A percentile compares a stretch with the other conserved stretches of the same genome.
Conservation (phyloP, 2,329 filamentous ascomycete species). For the Fusarium nygamai region DNA sequence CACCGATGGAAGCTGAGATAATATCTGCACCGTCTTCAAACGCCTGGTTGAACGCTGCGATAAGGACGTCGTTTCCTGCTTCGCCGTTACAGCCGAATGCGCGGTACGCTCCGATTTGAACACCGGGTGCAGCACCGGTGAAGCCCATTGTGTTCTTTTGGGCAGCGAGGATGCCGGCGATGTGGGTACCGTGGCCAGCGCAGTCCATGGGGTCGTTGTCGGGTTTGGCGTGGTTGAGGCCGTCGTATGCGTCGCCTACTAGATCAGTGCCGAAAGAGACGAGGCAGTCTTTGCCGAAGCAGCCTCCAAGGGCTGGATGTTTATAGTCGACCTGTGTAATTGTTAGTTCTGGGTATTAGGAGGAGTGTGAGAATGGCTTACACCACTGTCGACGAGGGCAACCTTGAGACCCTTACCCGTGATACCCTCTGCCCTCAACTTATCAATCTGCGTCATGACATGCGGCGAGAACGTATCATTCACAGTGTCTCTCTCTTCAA, state of each 20-base stretch:
- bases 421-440: conserved; percentile 58
- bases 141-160: conserved; percentile 63
- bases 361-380: conserved; percentile 47
- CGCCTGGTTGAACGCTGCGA: conserved; percentile 68
- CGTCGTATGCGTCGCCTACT: conserved; percentile 64
- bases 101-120: conserved; percentile 65
- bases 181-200: conserved; percentile 69
- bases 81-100: conserved; percentile 66
- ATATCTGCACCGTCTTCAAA: conserved; percentile 68
- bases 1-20: conserved; percentile 66
- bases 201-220: conserved; percentile 66
- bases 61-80: conserved; percentile 65
- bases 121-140: conserved; percentile 66
- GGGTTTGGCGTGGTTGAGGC: conserved; percentile 53
- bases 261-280: conserved; percentile 67
- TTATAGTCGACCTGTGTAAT: conserved; percentile 64
- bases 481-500: conserved; percentile 14
- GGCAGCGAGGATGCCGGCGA: conserved; percentile 70
- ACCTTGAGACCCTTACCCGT: conserved; percentile 63
- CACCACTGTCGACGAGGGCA: conserved; percentile 64
- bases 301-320: conserved; percentile 71
- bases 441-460: conserved; percentile 66
- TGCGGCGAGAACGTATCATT: conserved; percentile 60
- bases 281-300: conserved; percentile 68
- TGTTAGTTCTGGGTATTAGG: background rate